Evolutionary conservation across 345 rosid genomes (phyloP).

Genomic region (Durio zibethinus): DNA sequence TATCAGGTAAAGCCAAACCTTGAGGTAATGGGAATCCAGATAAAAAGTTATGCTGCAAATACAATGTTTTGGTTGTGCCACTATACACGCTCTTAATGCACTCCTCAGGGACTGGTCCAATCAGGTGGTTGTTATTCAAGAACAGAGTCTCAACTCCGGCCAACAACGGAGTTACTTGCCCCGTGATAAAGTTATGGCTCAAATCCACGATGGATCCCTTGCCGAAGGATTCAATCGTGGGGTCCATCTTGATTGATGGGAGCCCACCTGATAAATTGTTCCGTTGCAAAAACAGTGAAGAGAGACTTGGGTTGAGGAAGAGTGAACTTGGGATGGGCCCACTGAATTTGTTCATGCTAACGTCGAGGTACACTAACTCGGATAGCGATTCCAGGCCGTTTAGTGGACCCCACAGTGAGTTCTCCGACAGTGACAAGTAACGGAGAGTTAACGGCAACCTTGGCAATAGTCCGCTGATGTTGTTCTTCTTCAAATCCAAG

Average conservation of each 20-base stretch:
- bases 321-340: conserved; percentile 66
- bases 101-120: conserved; percentile 58
- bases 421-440: conserved; percentile 58
- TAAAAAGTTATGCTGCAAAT: conserved; percentile 73
- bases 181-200: conserved; percentile 67
- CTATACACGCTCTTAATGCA: conserved; percentile 44
- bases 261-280: conserved; percentile 71
- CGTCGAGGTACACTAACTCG: conserved; percentile 62
- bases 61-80: conserved; percentile 55
- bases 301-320: conserved; percentile 36
- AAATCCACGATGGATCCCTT: conserved; percentile 65
- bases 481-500: conserved; percentile 60
- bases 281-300: conserved; percentile 71
- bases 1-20: conserved; percentile 44
- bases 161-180: conserved; percentile 43
- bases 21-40: conserved; percentile 48
- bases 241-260: conserved; percentile 27
- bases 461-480: conserved; percentile 50
- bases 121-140: conserved; percentile 65
- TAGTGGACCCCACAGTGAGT: conserved; percentile 66
- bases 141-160: conserved; percentile 65
- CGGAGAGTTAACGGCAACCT: conserved; percentile 60
- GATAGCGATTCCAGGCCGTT: conserved; percentile 40
- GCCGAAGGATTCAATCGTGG: conserved; percentile 29
- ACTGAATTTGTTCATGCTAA: conserved; percentile 73